phyloP scores from a whole-genome alignment of 768 basidiomycete species.

The Leccinum truebloodii region DNA sequence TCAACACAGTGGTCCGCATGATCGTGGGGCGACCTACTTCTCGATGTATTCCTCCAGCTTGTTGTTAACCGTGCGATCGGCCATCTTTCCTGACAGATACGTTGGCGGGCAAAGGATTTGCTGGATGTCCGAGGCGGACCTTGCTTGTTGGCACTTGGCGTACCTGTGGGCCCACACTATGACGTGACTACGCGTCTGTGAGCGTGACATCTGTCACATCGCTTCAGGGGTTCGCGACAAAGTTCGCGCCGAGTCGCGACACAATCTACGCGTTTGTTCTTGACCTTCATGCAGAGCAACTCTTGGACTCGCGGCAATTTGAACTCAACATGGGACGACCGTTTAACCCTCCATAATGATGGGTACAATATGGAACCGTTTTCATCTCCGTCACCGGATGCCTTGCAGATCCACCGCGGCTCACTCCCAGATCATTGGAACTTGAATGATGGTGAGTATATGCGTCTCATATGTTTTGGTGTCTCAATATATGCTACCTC shows the following conservation, averaged over 20 bases:
- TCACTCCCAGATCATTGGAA: constrained; percentile 8
- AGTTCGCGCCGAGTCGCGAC: not conserved
- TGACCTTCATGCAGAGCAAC: constrained; percentile 18
- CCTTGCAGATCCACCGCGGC: constrained; percentile 7
- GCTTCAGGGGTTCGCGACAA: not conserved
- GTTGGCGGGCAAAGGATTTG: constrained; percentile 5
- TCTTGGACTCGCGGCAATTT: not conserved
- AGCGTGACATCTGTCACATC: constrained; percentile 30
- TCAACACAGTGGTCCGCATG: constrained; percentile 19
- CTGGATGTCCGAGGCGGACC: not conserved
- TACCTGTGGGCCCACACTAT: not conserved
- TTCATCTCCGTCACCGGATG: constrained; percentile 14
- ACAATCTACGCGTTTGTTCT: constrained; percentile 6
- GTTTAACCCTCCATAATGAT: not conserved
- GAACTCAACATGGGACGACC: not conserved
- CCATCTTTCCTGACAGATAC: constrained; percentile 17
- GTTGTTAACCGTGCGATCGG: constrained; percentile 42
- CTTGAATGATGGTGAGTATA: constrained; percentile 27
- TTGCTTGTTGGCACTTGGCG: not conserved
- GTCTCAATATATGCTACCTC: constrained; percentile 27
- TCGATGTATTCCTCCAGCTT: constrained; percentile 78
- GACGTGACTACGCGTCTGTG: constrained; percentile 31
- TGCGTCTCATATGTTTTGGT: constrained; percentile 11
- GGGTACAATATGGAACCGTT: not conserved
- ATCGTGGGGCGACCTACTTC: constrained; percentile 49